These are phyloP conservation scores for Conoideocrella luteorostrata DNA, from an alignment of 2,329 filamentous ascomycete genomes.

Conservation along the genomic window DNA sequence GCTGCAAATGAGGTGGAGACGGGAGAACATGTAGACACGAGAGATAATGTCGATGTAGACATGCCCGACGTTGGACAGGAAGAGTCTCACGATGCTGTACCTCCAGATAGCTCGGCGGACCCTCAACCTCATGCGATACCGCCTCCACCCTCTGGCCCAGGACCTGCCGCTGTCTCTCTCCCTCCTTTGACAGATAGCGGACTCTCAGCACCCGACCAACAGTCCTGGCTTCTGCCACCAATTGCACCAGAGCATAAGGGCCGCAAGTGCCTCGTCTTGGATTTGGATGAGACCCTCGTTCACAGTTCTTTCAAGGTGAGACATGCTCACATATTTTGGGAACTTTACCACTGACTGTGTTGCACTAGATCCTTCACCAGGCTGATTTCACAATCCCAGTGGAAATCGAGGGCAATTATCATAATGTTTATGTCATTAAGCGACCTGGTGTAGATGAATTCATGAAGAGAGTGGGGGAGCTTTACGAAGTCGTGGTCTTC, in stretches of 20 bases:
- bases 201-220: constrained; percentile 35
- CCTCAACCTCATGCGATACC: constrained; percentile 27
- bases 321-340: background rate
- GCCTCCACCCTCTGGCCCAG: constrained; percentile 33
- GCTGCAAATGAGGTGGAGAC: constrained; percentile 18
- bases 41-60: constrained; percentile 56
- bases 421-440: constrained; percentile 99
- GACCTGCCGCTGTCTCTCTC: constrained; percentile 33
- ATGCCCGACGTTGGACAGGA: constrained; percentile 59
- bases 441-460: constrained; percentile 97
- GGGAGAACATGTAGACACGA: constrained; percentile 25
- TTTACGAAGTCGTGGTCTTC: constrained; percentile 98
- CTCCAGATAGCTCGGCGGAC: constrained; percentile 31
- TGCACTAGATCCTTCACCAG: constrained; percentile 87
- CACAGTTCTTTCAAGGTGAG: constrained; percentile 93
- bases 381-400: constrained; percentile 98
- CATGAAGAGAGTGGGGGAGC: constrained; percentile 95
- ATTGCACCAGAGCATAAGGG: constrained; percentile 73
- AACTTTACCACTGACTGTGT: constrained; percentile 9
- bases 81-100: constrained; percentile 39
- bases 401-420: constrained; percentile 97
- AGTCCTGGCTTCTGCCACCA: constrained; percentile 73
- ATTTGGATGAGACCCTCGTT: constrained; percentile 93
- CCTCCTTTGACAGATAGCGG: constrained; percentile 35
- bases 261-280: constrained; percentile 89